Percentiles rank a stretch among this genome's conserved stretches.
Conservation (phyloP, 345 rosid genomes). For the Noccaea caerulescens region DNA sequence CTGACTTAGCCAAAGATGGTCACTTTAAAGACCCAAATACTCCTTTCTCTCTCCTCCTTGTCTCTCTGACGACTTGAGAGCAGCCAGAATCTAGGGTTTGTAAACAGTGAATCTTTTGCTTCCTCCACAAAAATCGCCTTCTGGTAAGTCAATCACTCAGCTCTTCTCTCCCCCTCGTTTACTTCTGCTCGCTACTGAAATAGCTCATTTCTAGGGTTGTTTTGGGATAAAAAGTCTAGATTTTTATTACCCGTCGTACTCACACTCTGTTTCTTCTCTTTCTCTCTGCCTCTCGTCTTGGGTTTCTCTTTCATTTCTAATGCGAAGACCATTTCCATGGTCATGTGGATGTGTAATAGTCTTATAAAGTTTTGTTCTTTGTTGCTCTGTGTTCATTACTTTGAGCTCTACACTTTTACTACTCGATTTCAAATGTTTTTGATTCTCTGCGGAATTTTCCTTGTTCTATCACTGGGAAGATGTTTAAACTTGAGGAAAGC, state of each 20-base stretch:
- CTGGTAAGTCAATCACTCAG: slow-evolving; percentile 40
- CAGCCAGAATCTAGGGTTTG: slow-evolving; percentile 50
- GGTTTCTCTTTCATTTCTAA: slow-evolving; percentile 19
- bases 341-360: slow-evolving; percentile 2
- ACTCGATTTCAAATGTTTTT: slow-evolving; percentile 17
- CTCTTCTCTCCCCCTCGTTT: neutral
- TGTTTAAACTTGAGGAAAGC: neutral
- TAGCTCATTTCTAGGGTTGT: slow-evolving; percentile 21
- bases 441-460: neutral
- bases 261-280: slow-evolving; percentile 34
- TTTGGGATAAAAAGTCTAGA: slow-evolving; percentile 9
- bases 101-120: slow-evolving; percentile 46
- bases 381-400: slow-evolving; percentile 24
- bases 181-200: neutral
- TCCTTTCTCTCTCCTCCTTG: slow-evolving; percentile 33
- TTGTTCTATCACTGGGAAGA: neutral
- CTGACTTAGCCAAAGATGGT: slow-evolving; percentile 36
- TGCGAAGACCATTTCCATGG: slow-evolving; percentile 19
- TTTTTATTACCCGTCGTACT: slow-evolving; percentile 16
- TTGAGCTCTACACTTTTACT: neutral
- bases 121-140: slow-evolving; percentile 28
- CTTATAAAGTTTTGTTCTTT: slow-evolving; percentile 23
- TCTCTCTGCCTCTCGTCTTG: slow-evolving; percentile 22
- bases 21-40: slow-evolving; percentile 18
- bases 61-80: slow-evolving; percentile 35